These are phyloP conservation scores for Dactylellina cionopaga DNA, from an alignment of 2,329 filamentous ascomycete species.

Conservation along the genomic window DNA sequence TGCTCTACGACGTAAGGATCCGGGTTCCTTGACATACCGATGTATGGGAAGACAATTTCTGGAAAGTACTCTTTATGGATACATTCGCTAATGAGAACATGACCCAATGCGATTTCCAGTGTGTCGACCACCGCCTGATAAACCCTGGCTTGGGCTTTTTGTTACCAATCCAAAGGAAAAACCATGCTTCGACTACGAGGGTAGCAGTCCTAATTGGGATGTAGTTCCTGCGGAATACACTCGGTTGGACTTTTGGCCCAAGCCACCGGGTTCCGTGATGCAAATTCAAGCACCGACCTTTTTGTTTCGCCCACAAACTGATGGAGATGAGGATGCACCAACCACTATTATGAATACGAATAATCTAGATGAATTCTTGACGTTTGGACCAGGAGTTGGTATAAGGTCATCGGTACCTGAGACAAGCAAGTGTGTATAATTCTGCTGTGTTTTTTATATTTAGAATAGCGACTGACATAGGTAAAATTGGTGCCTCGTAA, in stretches of 20 bases:
- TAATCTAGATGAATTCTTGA: constrained; percentile 18
- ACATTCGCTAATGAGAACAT: background rate
- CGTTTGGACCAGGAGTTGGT: constrained; percentile 1
- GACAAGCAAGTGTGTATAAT: constrained; percentile 27
- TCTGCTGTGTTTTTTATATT: background rate
- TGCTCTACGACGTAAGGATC: constrained; percentile 39
- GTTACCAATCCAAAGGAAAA: constrained; percentile 28
- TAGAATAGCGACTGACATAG: background rate
- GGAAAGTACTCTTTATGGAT: background rate
- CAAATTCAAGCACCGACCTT: constrained; percentile 24
- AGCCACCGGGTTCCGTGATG: constrained; percentile 13
- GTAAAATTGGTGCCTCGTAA: background rate
- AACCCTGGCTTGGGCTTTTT: constrained; percentile 37
- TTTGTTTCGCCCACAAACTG: no score
- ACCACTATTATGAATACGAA: constrained; percentile 25
- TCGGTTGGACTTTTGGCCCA: constrained; percentile 4
- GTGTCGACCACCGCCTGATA: constrained; percentile 30
- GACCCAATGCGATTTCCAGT: constrained; percentile 6
- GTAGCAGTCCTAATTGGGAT: constrained; percentile 21
- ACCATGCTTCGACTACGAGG: background rate
- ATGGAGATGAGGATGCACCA: no score
- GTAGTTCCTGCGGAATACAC: background rate
- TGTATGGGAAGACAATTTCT: constrained; percentile 9
- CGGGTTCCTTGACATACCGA: constrained; percentile 20
- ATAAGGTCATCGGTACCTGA: background rate